phyloP scores from a whole-genome alignment of 768 basidiomycete genomes.

The Floccularia luteovirens region DNA sequence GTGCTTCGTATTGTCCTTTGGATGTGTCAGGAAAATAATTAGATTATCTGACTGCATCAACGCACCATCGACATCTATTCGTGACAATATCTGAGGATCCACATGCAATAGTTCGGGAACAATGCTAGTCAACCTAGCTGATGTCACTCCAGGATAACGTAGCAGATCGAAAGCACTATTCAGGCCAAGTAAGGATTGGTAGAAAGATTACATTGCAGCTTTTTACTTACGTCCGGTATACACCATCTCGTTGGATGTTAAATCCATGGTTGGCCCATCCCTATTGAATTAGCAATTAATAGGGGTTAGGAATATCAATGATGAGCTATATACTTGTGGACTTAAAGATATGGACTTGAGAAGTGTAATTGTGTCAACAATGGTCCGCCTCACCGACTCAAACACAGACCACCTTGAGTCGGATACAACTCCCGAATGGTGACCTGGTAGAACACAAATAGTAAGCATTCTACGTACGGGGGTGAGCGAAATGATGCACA shows the following conservation, averaged over 20 bases:
- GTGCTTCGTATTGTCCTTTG: conserved; percentile 54
- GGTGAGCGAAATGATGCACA: conserved; percentile 11
- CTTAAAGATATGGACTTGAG: conserved; percentile 29
- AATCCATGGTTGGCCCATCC: conserved; percentile 34
- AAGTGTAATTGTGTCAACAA: conserved; percentile 25
- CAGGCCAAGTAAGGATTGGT: background rate
- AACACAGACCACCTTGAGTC: conserved; percentile 34
- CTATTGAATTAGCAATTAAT: conserved; percentile 10
- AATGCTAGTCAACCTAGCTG: conserved; percentile 27
- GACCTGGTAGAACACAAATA: conserved; percentile 20
- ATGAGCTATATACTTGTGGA: conserved; percentile 27
- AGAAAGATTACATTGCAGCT: background rate
- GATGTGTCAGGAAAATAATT: background rate
- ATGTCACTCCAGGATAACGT: conserved; percentile 44
- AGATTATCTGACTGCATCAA: background rate
- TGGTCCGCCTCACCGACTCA: conserved; percentile 19
- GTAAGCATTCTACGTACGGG: background rate
- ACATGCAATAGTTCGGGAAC: conserved; percentile 45
- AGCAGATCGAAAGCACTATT: conserved; percentile 72
- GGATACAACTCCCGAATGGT: conserved; percentile 35
- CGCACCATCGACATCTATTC: conserved; percentile 69
- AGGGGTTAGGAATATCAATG: background rate
- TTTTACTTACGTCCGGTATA: conserved; percentile 28
- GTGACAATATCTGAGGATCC: conserved; percentile 42
- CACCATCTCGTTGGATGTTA: conserved; percentile 35